A percentile compares a stretch with the other conserved stretches of the same genome.
Evolutionary conservation across 129 eudicot species (phyloP).

Genomic region (carrot (Daucus carota)): DH1_v3.0 NC_030389.2:45091501-45092000

Average conservation of each 20-base stretch:
- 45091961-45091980: too few species aligned
- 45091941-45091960: too few species aligned
- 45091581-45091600: not conserved
- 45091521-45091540: slow-evolving; percentile 71
- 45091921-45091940: too few species aligned
- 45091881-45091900: slow-evolving; percentile 28
- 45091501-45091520: slow-evolving; percentile 38
- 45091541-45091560: slow-evolving; percentile 39
- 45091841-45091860: not conserved
- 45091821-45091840: slow-evolving; percentile 17
- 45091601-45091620: not conserved
- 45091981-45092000: too few species aligned
- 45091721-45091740: slow-evolving; percentile 7
- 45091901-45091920: slow-evolving; percentile 20
- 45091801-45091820: slow-evolving; percentile 5
- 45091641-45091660: slow-evolving; percentile 8
- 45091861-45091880: slow-evolving; percentile 12
- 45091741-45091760: not conserved
- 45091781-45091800: slow-evolving; percentile 10
- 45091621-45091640: not conserved
- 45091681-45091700: slow-evolving; percentile 23
- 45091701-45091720: slow-evolving; percentile 32
- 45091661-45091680: slow-evolving; percentile 21
- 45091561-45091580: not conserved
- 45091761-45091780: not conserved